Evolutionary conservation across 1,284 basidiomycete genomes (phyloP).

Genomic region (Microbotryum saponariae): DNA sequence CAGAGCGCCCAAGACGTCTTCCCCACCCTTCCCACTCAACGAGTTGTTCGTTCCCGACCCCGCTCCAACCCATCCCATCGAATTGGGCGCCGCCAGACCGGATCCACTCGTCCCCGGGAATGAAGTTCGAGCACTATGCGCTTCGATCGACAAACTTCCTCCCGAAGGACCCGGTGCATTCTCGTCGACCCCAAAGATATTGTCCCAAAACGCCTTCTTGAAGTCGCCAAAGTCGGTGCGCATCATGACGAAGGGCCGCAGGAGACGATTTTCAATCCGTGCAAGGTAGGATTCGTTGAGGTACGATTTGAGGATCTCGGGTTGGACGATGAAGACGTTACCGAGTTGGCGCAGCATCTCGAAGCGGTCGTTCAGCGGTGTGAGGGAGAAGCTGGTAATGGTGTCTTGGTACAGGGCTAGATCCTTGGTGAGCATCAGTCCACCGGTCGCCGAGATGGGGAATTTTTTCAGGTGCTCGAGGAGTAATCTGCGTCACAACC

Average conservation of each 20-base stretch:
- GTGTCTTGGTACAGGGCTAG: constrained; percentile 94
- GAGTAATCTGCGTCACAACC: constrained; percentile 55
- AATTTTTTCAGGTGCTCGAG: constrained; percentile 94
- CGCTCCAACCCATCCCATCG: background rate
- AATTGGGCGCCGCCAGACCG: background rate
- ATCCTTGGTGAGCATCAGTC: constrained; percentile 98
- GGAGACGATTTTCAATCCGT: constrained; percentile 74
- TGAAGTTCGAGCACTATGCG: too few species aligned
- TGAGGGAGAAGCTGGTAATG: constrained; percentile 69
- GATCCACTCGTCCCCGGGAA: background rate
- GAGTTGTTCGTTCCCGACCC: too few species aligned
- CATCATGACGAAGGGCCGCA: constrained; percentile 84
- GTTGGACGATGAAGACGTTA: constrained; percentile 89
- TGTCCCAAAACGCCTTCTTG: constrained; percentile 30
- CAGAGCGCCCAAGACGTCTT: too few species aligned
- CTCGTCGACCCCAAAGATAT: constrained; percentile 26
- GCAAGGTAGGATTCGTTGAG: constrained; percentile 80
- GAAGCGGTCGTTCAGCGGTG: constrained; percentile 84
- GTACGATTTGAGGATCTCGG: constrained; percentile 85
- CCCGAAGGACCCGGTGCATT: background rate
- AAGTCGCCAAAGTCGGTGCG: constrained; percentile 63
- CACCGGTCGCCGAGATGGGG: constrained; percentile 91
- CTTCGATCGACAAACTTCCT: too few species aligned
- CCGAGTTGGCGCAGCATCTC: constrained; percentile 97
- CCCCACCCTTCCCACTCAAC: too few species aligned